Base-by-base conservation (phyloP, 192 early-diverging fungal species). In the Entomortierella beljakovae region DNA sequence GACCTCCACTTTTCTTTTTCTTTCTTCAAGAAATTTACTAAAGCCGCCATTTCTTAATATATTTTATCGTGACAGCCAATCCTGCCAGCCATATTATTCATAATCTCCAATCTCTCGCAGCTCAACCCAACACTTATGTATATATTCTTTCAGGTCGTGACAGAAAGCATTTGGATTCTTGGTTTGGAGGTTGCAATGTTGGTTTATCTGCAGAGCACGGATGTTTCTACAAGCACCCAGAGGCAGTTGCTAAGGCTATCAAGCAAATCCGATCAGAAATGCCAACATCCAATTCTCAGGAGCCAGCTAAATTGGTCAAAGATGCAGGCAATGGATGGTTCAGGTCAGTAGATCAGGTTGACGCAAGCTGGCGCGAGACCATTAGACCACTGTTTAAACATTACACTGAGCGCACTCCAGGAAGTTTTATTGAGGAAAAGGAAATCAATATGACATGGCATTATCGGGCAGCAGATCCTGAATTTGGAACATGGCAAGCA, bases 401-500 rank as follows among this genome's bases (percentile, higher is more conserved):
- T 82, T 99, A 99, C 81, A 92, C 91, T 0, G 97, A 98, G 64
- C 92, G 98, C 52, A 99, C 98, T 11, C 98, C 97, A 0, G 97
- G 97, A 2, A 93, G 92, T 20, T 98, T 96, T 61, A 95, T 99
- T 81, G 98, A 99, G 86, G 95, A 97, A 72, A 99, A 99, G 87
- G 97, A 99, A 80, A 92, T 98, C 57, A 98, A 97, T 68, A 61
- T 99, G 32, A 98, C 97, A 13, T 99, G 97, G 97, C 95, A 98
- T 69, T 99, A 98, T 81, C 90, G 96, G 53, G 94, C 95, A 81
- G 94, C 97, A 0, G 96, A 63, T 31, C 61, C 61, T 18, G 95
- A 98, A 81, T 98, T 97, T 87, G 97, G 97, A 5, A 83, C 85
- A 42, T 99, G 98, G 97, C 97, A 99, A 86, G 97, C 97, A 33